A percentile compares a stretch with the other conserved stretches of the same genome.
Conservation (phyloP, 2,329 filamentous ascomycete genomes). For the Didymella segeticola region DNA sequence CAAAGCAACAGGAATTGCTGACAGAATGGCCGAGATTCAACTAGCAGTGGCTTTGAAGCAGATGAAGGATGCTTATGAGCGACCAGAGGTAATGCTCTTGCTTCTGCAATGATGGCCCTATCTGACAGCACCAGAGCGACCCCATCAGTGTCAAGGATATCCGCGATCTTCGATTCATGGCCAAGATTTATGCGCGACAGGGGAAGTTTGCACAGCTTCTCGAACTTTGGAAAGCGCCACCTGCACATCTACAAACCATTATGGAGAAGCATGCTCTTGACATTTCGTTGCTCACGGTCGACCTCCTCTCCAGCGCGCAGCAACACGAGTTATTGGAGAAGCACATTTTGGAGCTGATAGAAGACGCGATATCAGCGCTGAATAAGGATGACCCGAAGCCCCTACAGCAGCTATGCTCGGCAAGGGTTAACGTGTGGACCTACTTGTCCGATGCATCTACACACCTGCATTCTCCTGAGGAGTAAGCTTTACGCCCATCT, state of each 20-base stretch:
- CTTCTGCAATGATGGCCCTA: not conserved
- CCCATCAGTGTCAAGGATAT: conserved; percentile 37
- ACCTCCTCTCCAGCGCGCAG: conserved; percentile 15
- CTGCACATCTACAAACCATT: conserved; percentile 23
- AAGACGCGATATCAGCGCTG: conserved; percentile 7
- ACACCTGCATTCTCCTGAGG: conserved; percentile 1
- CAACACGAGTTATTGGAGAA: conserved; percentile 29
- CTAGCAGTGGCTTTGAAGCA: conserved; percentile 30
- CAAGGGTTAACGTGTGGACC: conserved; percentile 30
- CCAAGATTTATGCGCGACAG: conserved; percentile 38
- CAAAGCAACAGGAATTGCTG: conserved; percentile 8
- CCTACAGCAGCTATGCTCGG: conserved; percentile 25
- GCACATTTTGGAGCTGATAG: conserved; percentile 24
- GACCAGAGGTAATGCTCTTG: conserved; percentile 27
- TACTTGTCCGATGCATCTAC: conserved; percentile 23
- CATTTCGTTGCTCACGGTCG: conserved; percentile 27
- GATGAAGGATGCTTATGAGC: conserved; percentile 38
- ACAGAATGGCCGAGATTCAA: conserved; percentile 28
- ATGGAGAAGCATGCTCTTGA: conserved; percentile 34
- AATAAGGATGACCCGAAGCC: conserved; percentile 3
- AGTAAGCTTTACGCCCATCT: conserved; percentile 16
- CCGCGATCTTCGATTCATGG: conserved; percentile 46
- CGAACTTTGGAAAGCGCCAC: conserved; percentile 31
- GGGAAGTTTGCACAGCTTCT: conserved; percentile 31
- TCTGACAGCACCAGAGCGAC: conserved; percentile 33